Conservation (phyloP, 768 basidiomycete species). For the Leucogyrophana mollusca region DNA sequence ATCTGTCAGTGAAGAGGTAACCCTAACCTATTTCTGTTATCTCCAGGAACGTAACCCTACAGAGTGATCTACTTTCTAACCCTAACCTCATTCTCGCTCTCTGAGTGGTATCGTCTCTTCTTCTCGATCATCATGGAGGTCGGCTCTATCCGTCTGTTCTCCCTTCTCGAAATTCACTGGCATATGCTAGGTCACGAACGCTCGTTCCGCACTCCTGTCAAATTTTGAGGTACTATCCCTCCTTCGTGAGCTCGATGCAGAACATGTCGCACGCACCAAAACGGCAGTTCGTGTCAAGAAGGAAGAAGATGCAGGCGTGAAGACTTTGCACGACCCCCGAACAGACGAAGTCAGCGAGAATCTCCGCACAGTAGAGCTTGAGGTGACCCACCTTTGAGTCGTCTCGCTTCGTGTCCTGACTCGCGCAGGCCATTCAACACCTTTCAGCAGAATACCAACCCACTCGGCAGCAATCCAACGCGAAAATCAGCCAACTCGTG, state of each 20-base stretch:
- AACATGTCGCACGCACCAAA: slow-evolving; percentile 69
- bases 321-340: slow-evolving; percentile 27
- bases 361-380: slow-evolving; percentile 80
- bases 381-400: slow-evolving; percentile 44
- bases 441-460: slow-evolving; percentile 76
- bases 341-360: slow-evolving; percentile 72
- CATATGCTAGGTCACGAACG: slow-evolving; percentile 33
- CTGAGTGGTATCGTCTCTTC: too few relatives aligned
- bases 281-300: slow-evolving; percentile 74
- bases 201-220: slow-evolving; percentile 78
- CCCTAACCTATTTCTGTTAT: too few relatives aligned
- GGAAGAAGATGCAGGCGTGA: slow-evolving; percentile 59
- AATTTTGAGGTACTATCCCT: slow-evolving; percentile 85
- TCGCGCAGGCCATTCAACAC: slow-evolving; percentile 75
- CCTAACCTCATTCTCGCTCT: too few relatives aligned
- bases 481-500: slow-evolving; percentile 64
- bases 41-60: too few relatives aligned
- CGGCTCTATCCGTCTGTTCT: too few relatives aligned
- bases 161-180: too few relatives aligned
- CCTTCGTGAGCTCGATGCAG: slow-evolving; percentile 72
- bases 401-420: slow-evolving; percentile 2
- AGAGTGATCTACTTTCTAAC: too few relatives aligned
- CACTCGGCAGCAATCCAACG: slow-evolving; percentile 59
- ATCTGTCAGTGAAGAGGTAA: slow-evolving; percentile 1
- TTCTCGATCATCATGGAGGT: too few relatives aligned